Conservation (phyloP, 371 early-diverging fungal species). For the Mortierella sp. region DNA sequence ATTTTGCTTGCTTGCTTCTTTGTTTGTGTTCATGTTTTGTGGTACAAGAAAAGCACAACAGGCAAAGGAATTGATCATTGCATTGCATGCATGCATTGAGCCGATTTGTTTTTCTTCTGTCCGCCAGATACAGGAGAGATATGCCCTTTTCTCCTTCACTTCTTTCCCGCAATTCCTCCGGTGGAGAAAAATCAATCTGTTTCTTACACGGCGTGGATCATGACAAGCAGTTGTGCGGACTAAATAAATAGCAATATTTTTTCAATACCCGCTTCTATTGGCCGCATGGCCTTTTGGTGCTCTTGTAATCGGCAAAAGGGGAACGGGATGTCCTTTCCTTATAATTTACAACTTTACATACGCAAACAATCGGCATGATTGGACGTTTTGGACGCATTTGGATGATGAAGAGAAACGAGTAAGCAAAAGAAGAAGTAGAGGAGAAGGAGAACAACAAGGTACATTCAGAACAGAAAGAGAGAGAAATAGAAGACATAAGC, state of each 20-base stretch:
- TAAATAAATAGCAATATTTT: not conserved
- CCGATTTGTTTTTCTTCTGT: not conserved
- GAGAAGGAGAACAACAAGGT: not conserved
- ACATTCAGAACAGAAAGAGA: not conserved
- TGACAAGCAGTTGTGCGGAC: not conserved
- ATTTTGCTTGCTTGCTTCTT: not conserved
- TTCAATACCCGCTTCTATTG: not conserved
- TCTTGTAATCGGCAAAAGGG: not conserved
- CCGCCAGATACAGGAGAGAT: no score
- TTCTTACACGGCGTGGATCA: not conserved
- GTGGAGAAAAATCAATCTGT: not conserved
- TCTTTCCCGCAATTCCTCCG: not conserved
- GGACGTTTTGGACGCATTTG: not conserved
- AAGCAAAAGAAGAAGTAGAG: not conserved
- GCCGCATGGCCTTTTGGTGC: slow-evolving; percentile 16
- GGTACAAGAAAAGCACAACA: not conserved
- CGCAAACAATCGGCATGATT: not conserved
- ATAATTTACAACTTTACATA: not conserved
- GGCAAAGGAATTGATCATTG: not conserved
- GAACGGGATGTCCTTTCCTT: not conserved
- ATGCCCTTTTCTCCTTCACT: no score
- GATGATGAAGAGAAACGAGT: not conserved
- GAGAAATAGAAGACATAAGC: not conserved
- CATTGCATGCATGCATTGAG: not conserved
- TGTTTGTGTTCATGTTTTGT: not conserved